phyloP scores from a whole-genome alignment of 192 early-diverging fungal species.

The Coemansia sp. region DNA sequence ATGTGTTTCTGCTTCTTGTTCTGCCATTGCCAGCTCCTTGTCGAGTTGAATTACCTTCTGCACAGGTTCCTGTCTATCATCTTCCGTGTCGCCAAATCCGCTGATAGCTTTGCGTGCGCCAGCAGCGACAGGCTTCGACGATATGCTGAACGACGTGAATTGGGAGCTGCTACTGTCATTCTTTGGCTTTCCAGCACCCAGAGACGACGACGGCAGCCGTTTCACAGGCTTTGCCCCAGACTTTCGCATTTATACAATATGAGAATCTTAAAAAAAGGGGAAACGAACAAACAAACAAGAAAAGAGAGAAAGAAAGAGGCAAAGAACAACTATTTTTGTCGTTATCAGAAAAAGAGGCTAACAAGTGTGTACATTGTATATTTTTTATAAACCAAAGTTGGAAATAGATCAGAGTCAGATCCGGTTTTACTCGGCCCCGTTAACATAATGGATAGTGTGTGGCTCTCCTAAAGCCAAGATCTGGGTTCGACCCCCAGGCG shows the following conservation, averaged over 20 bases:
- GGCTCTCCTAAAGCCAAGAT: constrained; percentile 16
- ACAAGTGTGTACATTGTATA: neutral
- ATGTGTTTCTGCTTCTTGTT: neutral
- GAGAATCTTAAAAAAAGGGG: neutral
- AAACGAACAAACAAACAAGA: neutral
- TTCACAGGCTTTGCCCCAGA: neutral
- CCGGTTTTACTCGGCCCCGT: too few species aligned
- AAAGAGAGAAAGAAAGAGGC: neutral
- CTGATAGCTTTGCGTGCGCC: neutral
- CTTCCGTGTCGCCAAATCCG: neutral
- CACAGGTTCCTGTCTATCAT: neutral
- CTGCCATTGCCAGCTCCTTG: neutral
- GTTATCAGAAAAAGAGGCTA: neutral
- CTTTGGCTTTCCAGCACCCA: neutral
- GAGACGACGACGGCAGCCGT: neutral
- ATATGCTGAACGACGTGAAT: neutral
- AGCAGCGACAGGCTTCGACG: neutral
- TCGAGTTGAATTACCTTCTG: neutral
- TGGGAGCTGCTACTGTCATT: neutral
- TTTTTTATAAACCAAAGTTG: too few species aligned
- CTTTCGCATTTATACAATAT: neutral
- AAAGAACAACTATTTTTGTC: too few species aligned
- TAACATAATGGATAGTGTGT: constrained; percentile 18
- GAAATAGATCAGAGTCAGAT: too few species aligned
- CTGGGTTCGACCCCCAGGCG: constrained; percentile 21